A percentile compares a stretch with the other conserved stretches of the same genome.
Evolutionary conservation across 345 rosid genomes (phyloP).

Genomic region (Aurinia saxatilis): DNA sequence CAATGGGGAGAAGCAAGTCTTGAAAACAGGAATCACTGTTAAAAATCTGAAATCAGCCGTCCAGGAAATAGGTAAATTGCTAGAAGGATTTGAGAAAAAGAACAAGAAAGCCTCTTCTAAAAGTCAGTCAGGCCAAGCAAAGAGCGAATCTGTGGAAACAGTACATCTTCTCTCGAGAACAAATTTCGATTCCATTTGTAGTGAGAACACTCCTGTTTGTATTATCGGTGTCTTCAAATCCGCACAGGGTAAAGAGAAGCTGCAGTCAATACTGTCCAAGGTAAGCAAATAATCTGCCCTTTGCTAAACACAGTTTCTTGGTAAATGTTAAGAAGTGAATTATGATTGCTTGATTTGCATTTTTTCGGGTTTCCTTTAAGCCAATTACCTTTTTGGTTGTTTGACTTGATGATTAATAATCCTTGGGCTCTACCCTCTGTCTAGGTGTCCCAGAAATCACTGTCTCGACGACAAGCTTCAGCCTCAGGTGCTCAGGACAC

Average conservation of each 20-base stretch:
- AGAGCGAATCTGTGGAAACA: conserved; percentile 29
- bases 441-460: conserved; percentile 72
- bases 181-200: conserved; percentile 62
- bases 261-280: conserved; percentile 47
- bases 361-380: neutral
- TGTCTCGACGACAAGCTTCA: conserved; percentile 49
- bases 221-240: conserved; percentile 77
- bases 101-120: conserved; percentile 58
- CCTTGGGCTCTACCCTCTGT: neutral
- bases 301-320: neutral
- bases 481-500: conserved; percentile 39
- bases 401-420: conserved; percentile 1
- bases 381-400: neutral
- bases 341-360: neutral
- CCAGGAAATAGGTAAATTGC: conserved; percentile 50
- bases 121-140: conserved; percentile 31
- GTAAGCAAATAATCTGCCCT: conserved; percentile 29
- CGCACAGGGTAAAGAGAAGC: conserved; percentile 44
- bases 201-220: conserved; percentile 68
- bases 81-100: conserved; percentile 65
- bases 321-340: neutral
- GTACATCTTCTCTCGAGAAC: conserved; percentile 42
- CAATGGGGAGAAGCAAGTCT: conserved; percentile 64
- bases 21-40: conserved; percentile 64
- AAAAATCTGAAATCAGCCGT: conserved; percentile 68